These are phyloP conservation scores for Camelina neglecta DNA, from an alignment of 345 rosid species.

Conservation along the genomic window DNA sequence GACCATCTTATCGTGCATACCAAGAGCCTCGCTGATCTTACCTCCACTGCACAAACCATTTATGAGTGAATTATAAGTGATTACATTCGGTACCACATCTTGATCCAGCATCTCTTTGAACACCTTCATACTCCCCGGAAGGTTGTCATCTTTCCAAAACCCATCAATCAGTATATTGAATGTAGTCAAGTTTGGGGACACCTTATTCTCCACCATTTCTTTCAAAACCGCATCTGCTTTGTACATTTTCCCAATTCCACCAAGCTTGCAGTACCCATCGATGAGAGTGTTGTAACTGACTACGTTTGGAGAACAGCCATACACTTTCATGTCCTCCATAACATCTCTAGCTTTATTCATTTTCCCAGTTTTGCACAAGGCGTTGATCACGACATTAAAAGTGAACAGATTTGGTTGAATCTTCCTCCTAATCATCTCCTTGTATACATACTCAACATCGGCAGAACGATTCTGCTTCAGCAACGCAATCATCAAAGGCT, in stretches of 20 bases:
- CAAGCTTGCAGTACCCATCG: slow-evolving; percentile 71
- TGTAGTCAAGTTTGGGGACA: slow-evolving; percentile 59
- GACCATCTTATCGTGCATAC: slow-evolving; percentile 62
- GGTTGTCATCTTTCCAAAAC: slow-evolving; percentile 73
- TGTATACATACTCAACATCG: slow-evolving; percentile 64
- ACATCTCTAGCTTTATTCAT: slow-evolving; percentile 70
- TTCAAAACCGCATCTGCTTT: slow-evolving; percentile 72
- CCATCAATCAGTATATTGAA: slow-evolving; percentile 85
- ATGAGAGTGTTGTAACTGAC: slow-evolving; percentile 73
- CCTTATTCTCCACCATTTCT: slow-evolving; percentile 64
- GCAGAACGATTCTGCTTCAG: slow-evolving; percentile 52
- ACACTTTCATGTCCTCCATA: slow-evolving; percentile 69
- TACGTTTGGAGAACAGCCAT: slow-evolving; percentile 59
- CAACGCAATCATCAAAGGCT: slow-evolving; percentile 72
- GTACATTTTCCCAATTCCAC: slow-evolving; percentile 71
- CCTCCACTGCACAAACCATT: slow-evolving; percentile 58
- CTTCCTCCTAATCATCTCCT: slow-evolving; percentile 72
- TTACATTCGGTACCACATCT: slow-evolving; percentile 55
- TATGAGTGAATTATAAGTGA: slow-evolving; percentile 69
- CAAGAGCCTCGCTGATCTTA: slow-evolving; percentile 59
- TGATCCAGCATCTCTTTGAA: slow-evolving; percentile 74
- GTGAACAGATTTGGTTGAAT: slow-evolving; percentile 50
- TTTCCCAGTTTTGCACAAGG: slow-evolving; percentile 75
- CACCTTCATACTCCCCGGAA: slow-evolving; percentile 56
- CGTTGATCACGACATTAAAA: slow-evolving; percentile 65